Percentiles rank a stretch among this genome's conserved stretches.
phyloP scores from a whole-genome alignment of 345 rosid genomes.

The Physaria fendleri region DNA sequence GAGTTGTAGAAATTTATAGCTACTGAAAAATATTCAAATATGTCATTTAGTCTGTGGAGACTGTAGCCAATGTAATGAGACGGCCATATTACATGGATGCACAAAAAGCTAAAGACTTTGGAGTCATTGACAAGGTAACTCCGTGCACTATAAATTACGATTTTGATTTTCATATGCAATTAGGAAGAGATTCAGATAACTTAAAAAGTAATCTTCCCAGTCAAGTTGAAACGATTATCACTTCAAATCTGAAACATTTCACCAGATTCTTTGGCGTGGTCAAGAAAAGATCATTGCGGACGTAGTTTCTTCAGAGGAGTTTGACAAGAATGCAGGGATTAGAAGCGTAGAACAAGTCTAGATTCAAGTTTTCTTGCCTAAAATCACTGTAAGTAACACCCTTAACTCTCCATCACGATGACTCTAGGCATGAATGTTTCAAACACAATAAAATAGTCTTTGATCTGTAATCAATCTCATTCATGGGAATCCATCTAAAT shows the following conservation, averaged over 20 bases:
- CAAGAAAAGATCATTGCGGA: conserved; percentile 63
- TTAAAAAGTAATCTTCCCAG: no score
- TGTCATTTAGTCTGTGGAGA: conserved; percentile 52
- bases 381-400: conserved; percentile 26
- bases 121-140: conserved; percentile 77
- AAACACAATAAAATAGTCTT: neutral
- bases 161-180: neutral
- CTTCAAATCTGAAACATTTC: no score
- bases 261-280: conserved; percentile 74
- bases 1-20: neutral
- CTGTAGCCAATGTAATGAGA: conserved; percentile 57
- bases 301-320: conserved; percentile 61
- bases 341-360: conserved; percentile 36
- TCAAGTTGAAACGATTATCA: no score
- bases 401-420: neutral
- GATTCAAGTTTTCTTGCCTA: conserved; percentile 18
- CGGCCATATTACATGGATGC: conserved; percentile 72
- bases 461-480: neutral
- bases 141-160: neutral
- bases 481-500: neutral
- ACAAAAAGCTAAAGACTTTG: conserved; percentile 67
- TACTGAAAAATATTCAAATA: conserved; percentile 1
- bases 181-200: neutral
- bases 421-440: neutral
- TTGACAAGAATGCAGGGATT: conserved; percentile 63